phyloP scores from a whole-genome alignment of 495 filamentous ascomycete species.

The Trichodelitschia bisporula region DNA sequence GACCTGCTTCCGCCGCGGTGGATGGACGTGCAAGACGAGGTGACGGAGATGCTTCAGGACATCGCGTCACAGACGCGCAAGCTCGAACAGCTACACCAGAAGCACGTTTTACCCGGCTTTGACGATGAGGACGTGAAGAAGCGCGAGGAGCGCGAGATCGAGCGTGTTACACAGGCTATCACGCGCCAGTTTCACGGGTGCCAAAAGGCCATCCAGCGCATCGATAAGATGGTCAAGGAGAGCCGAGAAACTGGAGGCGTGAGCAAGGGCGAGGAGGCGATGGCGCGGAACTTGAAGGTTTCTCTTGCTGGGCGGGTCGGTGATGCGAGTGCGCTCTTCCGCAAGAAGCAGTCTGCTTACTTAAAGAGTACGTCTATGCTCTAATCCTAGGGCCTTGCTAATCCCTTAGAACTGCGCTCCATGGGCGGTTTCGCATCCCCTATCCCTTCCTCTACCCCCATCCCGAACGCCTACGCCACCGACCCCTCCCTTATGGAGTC shows the following conservation, averaged over 20 bases:
- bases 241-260: conserved; percentile 40
- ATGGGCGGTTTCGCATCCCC: conserved; percentile 40
- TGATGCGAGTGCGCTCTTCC: conserved; percentile 74
- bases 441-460: conserved; percentile 37
- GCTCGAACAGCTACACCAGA: conserved; percentile 82
- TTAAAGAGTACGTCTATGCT: conserved; percentile 45
- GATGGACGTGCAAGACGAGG: conserved; percentile 87
- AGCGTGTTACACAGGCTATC: conserved; percentile 70
- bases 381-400: conserved; percentile 1
- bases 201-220: conserved; percentile 61
- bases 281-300: conserved; percentile 90
- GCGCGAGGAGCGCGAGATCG: conserved; percentile 69
- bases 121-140: conserved; percentile 75
- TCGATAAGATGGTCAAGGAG: conserved; percentile 66
- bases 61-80: conserved; percentile 62
- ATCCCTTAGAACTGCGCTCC: conserved; percentile 48
- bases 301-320: conserved; percentile 69
- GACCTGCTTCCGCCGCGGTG: conserved; percentile 85
- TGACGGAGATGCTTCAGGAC: conserved; percentile 54
- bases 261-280: conserved; percentile 64
- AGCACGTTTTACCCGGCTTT: conserved; percentile 89
- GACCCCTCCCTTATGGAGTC: conserved; percentile 74
- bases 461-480: conserved; percentile 34
- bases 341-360: conserved; percentile 93
- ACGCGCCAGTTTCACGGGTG: conserved; percentile 75